Evolutionary conservation across 1,139 yeast species (phyloP), one percentile per base, ranked within the genome.

Genomic region (Geotrichum europaeum): DNA sequence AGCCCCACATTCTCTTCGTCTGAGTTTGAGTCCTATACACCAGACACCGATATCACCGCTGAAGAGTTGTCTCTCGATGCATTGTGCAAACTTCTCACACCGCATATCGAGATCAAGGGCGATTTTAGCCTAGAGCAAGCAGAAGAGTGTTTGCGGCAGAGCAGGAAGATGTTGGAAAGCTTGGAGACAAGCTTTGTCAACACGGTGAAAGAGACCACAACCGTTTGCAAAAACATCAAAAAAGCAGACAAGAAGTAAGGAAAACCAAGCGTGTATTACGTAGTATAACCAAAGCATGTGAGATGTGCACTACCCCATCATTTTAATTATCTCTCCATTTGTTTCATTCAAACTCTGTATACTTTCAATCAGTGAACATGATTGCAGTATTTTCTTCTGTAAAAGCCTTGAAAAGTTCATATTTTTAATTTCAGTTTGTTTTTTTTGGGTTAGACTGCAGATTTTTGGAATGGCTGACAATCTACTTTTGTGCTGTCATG

Each of bases 31-130:
- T 36, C 43, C 18, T 36, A 36, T n/a, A 36, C 43, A n/a, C 43
- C 43, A 13, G 43, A 20, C n/a, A 32, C 51, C 4, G 51, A 50
- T 18, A 28, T 15, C 1, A 5, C 30, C 6, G 10, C 36, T 5
- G 32, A 32, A 15, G 53, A 15, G 32, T n/a, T 55, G 5, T 55
- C 58, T 6, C 28, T 47, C 5, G 25, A 25, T 15, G 32, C 30
- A n/a, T 25, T 55, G 22, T 55, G 58, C 58, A 55, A 40, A 9
- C 53, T 55, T 7, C 49, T 55, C 49, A 34, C 40, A 20, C 53
- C 58, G n/a, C n/a, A 55, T 28, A 32, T 9, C 24, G 22, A 18
- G 13, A 18, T 25, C 24, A n/a, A 28, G 10, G 40, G 15, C 25
- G 49, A 34, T 3, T 18, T 55, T 15, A 20, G 49, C n/a, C 20